Evolutionary conservation across 176 grass and related monocot genomes (phyloP).

Genomic region (Oryza glaberrima): DNA sequence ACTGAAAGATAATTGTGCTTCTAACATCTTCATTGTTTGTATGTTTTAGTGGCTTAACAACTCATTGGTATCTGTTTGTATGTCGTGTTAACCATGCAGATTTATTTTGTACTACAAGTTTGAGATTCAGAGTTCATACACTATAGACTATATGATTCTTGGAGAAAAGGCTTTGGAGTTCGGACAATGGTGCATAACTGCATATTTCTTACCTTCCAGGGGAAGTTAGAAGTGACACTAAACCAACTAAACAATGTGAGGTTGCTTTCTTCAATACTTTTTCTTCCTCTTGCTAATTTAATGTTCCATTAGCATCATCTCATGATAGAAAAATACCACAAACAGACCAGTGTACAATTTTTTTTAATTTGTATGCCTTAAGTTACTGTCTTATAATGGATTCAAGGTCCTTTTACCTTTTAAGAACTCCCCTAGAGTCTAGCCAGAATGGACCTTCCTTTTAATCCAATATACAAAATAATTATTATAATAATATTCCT

Average conservation of each 20-base stretch:
- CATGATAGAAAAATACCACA: not conserved
- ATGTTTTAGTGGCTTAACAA: not conserved
- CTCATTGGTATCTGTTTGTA: not conserved
- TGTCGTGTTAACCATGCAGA: not conserved
- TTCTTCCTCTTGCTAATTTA: not conserved
- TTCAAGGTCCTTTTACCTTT: conserved; percentile 4
- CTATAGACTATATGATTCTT: not conserved
- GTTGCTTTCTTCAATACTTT: not conserved
- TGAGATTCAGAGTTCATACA: conserved; percentile 17
- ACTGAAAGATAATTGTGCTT: not conserved
- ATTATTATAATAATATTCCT: not conserved
- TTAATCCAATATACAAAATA: not conserved
- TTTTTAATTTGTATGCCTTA: not conserved
- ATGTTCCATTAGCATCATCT: conserved; percentile 15
- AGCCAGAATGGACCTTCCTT: not conserved
- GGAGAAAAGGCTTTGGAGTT: not conserved
- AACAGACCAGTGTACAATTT: not conserved
- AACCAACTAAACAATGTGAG: conserved; percentile 27
- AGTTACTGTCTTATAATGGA: not conserved
- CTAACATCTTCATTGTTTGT: not conserved
- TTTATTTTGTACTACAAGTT: not conserved
- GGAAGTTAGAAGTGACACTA: not conserved
- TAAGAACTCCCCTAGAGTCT: not conserved
- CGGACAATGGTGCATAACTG: not conserved
- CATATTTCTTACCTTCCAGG: conserved; percentile 1